Conservation (phyloP, 1,284 basidiomycete species). For the Hortiboletus rubellus region DNA sequence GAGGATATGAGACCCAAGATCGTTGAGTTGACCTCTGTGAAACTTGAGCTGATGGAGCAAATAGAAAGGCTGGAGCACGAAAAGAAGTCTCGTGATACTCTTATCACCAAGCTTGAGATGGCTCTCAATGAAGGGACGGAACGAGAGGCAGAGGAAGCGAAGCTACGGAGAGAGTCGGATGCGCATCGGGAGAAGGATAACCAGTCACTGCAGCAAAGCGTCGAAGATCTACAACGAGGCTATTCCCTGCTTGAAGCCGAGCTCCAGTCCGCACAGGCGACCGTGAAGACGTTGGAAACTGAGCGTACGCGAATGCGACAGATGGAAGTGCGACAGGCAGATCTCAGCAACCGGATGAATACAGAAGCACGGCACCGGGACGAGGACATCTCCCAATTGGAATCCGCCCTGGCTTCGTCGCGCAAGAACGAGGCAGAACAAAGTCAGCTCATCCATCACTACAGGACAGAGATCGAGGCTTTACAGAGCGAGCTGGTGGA, state of each 20-base stretch:
- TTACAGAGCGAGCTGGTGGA: slow-evolving; percentile 57
- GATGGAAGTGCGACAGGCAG: slow-evolving; percentile 48
- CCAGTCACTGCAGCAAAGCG: slow-evolving; percentile 45
- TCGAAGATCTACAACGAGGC: slow-evolving; percentile 60
- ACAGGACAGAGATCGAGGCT: slow-evolving; percentile 65
- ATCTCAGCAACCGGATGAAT: slow-evolving; percentile 30
- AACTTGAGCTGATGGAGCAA: slow-evolving; percentile 65
- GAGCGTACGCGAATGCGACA: slow-evolving; percentile 59
- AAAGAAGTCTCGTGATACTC: slow-evolving; percentile 53
- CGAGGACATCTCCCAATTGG: slow-evolving; percentile 50
- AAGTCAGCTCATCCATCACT: slow-evolving; percentile 57
- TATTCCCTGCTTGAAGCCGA: slow-evolving; percentile 64
- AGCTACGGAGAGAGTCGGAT: slow-evolving; percentile 44
- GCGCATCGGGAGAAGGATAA: slow-evolving; percentile 52
- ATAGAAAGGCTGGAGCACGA: slow-evolving; percentile 55
- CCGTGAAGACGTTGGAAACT: slow-evolving; percentile 54
- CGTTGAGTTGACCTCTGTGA: slow-evolving; percentile 70
- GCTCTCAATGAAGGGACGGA: slow-evolving; percentile 54
- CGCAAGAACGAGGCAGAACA: slow-evolving; percentile 53
- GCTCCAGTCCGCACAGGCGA: slow-evolving; percentile 52
- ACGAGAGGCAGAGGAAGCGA: slow-evolving; percentile 47
- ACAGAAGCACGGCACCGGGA: slow-evolving; percentile 43
- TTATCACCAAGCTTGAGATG: slow-evolving; percentile 62
- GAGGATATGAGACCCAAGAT: slow-evolving; percentile 85
- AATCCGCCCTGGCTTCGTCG: slow-evolving; percentile 24